Conservation (phyloP, 2,329 filamentous ascomycete genomes). For the Epicoccum sorghinum region DNA sequence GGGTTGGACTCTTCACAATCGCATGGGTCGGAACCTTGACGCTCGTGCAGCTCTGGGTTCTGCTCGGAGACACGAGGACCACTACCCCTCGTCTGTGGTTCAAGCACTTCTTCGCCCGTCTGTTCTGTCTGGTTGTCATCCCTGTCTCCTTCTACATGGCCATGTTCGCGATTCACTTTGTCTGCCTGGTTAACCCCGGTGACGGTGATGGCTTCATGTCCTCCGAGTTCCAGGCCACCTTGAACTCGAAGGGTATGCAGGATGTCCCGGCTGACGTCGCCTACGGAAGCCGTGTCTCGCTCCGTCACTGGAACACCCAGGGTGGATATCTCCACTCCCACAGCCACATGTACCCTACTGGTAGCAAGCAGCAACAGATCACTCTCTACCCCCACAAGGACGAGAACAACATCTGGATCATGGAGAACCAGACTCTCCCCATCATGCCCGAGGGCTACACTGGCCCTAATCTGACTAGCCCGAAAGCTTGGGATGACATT, state of each 20-base stretch:
- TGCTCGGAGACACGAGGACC: slow-evolving; percentile 86
- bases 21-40: slow-evolving; percentile 96
- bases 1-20: slow-evolving; percentile 98
- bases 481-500: slow-evolving; percentile 80
- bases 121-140: slow-evolving; percentile 90
- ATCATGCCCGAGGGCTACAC: slow-evolving; percentile 70
- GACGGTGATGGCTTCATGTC: slow-evolving; percentile 99
- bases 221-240: slow-evolving; percentile 95
- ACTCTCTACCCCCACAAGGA: slow-evolving; percentile 99
- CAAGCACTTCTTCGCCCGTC: slow-evolving; percentile 91
- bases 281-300: slow-evolving; percentile 81
- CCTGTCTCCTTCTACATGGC: slow-evolving; percentile 89
- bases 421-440: slow-evolving; percentile 91
- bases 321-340: slow-evolving; percentile 98
- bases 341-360: slow-evolving; percentile 94
- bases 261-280: slow-evolving; percentile 92
- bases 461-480: slow-evolving; percentile 79
- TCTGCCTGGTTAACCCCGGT: slow-evolving; percentile 90
- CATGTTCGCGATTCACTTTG: slow-evolving; percentile 97
- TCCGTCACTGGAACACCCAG: slow-evolving; percentile 96
- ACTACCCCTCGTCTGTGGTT: slow-evolving; percentile 85
- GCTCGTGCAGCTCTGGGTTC: slow-evolving; percentile 88
- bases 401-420: slow-evolving; percentile 91
- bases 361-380: slow-evolving; percentile 98
- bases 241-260: slow-evolving; percentile 96